Evolutionary conservation across 176 grass and related monocot species (phyloP).

Genomic region (Themeda triandra): DNA sequence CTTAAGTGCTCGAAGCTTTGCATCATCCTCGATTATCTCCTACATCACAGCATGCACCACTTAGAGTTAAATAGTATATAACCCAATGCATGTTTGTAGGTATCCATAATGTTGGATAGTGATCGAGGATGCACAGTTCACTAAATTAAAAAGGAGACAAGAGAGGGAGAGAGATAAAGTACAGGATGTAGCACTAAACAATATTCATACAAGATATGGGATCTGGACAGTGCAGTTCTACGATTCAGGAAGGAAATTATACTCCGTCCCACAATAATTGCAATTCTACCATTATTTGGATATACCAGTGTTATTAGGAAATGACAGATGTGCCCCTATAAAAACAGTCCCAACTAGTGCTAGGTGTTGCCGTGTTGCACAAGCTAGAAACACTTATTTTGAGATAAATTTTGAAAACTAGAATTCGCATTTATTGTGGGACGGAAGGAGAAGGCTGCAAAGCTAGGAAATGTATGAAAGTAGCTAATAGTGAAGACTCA

Average conservation of each 20-base stretch:
- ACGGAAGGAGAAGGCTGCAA: background rate
- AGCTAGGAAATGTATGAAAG: background rate
- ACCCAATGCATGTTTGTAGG: background rate
- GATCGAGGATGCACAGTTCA: background rate
- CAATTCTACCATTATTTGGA: background rate
- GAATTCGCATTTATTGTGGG: background rate
- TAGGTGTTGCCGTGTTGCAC: background rate
- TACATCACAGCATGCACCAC: constrained; percentile 5
- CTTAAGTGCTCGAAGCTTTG: constrained; percentile 50
- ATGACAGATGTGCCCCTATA: background rate
- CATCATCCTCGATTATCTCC: constrained; percentile 62
- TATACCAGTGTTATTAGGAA: background rate
- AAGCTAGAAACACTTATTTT: background rate
- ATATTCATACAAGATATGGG: background rate
- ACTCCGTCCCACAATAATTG: background rate
- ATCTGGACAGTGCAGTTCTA: no score
- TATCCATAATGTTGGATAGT: background rate
- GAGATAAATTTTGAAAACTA: background rate
- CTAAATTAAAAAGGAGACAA: background rate
- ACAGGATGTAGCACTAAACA: background rate
- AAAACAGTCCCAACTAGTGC: background rate
- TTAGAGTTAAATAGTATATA: background rate
- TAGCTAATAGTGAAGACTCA: background rate
- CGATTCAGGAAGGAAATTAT: background rate
- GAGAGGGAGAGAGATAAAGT: background rate